phyloP scores from a whole-genome alignment of 2,329 filamentous ascomycete species.

The Colletotrichum noveboracense region DNA sequence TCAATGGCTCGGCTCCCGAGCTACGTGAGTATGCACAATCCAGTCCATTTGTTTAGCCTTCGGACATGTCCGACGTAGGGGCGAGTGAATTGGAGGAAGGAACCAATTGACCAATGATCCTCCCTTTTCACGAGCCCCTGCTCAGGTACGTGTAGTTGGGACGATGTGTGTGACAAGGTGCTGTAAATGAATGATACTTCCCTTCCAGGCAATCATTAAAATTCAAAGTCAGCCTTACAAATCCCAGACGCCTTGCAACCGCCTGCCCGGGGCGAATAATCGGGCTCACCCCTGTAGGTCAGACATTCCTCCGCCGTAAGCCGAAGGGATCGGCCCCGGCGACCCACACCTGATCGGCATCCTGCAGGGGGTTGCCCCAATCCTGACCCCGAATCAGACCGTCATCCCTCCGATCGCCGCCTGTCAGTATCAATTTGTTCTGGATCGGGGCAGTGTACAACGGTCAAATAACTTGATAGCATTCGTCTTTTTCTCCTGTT shows the following conservation, averaged over 20 bases:
- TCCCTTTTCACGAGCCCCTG: background rate
- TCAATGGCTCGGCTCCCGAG: background rate
- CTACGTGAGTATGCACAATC: background rate
- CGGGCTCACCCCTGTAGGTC: background rate
- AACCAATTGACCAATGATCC: background rate
- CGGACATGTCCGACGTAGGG: background rate
- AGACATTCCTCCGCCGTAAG: background rate
- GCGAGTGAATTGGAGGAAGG: background rate
- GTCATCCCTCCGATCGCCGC: background rate
- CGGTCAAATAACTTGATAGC: background rate
- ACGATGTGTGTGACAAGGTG: background rate
- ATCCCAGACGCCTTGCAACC: background rate
- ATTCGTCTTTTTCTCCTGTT: background rate
- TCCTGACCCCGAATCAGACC: background rate
- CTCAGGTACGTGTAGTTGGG: background rate
- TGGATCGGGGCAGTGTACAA: background rate
- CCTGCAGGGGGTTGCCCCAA: background rate
- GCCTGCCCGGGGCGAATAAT: background rate
- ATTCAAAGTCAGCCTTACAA: background rate
- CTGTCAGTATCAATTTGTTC: background rate
- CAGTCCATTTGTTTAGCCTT: background rate
- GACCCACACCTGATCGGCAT: constrained; percentile 2
- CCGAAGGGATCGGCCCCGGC: background rate
- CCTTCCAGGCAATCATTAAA: background rate
- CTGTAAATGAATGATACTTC: background rate